phyloP scores from a whole-genome alignment of 2,329 filamentous ascomycete genomes.

The Neonectria hederae region DNA sequence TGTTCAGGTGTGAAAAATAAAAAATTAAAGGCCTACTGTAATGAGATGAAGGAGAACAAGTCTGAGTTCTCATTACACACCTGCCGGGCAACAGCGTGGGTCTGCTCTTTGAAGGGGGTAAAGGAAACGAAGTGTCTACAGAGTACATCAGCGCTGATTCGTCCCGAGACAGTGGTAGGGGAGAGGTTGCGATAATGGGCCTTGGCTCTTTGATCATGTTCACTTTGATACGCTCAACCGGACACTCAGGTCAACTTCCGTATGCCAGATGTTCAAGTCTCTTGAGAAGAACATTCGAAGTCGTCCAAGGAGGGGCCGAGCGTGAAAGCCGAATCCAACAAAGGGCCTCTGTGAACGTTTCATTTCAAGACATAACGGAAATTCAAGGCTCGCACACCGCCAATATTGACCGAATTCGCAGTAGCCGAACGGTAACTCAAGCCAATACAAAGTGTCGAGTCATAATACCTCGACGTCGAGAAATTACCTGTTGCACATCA shows the following conservation, averaged over 20 bases:
- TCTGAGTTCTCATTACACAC: background rate
- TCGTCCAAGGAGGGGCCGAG: background rate
- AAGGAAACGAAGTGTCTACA: too few relatives aligned
- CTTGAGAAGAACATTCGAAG: background rate
- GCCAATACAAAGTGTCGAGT: background rate
- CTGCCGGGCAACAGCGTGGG: background rate
- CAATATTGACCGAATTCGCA: background rate
- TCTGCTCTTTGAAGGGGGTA: too few relatives aligned
- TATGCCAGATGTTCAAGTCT: background rate
- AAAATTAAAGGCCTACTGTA: background rate
- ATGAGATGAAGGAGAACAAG: background rate
- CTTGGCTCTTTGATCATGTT: background rate
- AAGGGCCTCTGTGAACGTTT: background rate
- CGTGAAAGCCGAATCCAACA: background rate
- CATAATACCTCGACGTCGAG: background rate
- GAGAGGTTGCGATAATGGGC: too few relatives aligned
- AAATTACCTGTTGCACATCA: background rate
- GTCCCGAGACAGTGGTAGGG: too few relatives aligned
- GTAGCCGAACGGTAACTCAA: background rate
- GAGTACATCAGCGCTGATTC: too few relatives aligned
- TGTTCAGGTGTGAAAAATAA: too few relatives aligned
- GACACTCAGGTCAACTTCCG: background rate
- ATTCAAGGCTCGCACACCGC: background rate
- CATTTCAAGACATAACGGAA: background rate
- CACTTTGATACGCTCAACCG: background rate